Evolutionary conservation across 805 yeast species (phyloP).

Genomic region (Yamadazyma insecticola): DNA sequence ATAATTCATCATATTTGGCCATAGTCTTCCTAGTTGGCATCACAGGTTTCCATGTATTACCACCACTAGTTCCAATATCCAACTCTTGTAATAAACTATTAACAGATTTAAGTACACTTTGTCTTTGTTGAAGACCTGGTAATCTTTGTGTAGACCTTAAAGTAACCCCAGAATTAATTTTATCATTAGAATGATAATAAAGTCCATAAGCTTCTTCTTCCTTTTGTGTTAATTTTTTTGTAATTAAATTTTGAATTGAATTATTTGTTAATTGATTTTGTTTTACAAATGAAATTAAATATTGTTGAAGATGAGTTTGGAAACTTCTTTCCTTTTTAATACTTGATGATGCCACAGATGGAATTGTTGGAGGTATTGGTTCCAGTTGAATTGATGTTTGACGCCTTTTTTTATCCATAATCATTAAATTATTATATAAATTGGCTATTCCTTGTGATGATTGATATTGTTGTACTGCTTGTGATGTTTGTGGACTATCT

Average conservation of each 20-base stretch:
- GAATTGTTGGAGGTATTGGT: slow-evolving; percentile 58
- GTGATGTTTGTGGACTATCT: slow-evolving; percentile 82
- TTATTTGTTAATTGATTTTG: slow-evolving; percentile 26
- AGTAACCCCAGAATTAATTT: slow-evolving; percentile 73
- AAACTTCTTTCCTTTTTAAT: slow-evolving; percentile 36
- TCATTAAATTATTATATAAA: slow-evolving; percentile 73
- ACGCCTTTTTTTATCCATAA: slow-evolving; percentile 58
- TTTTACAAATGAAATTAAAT: slow-evolving; percentile 31
- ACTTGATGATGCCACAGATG: slow-evolving; percentile 52
- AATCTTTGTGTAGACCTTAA: slow-evolving; percentile 62
- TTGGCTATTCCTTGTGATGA: slow-evolving; percentile 89
- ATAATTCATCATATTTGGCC: slow-evolving; percentile 69
- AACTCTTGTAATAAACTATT: slow-evolving; percentile 71
- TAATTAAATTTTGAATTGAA: slow-evolving; percentile 38
- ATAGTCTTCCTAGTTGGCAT: slow-evolving; percentile 83
- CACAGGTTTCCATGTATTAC: slow-evolving; percentile 60
- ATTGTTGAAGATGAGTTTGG: slow-evolving; percentile 44
- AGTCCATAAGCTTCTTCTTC: slow-evolving; percentile 87
- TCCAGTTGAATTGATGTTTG: slow-evolving; percentile 28
- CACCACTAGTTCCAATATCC: slow-evolving; percentile 59
- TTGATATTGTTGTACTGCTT: slow-evolving; percentile 68
- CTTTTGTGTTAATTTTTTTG: slow-evolving; percentile 58
- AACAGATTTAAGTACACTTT: slow-evolving; percentile 71
- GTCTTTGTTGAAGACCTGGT: slow-evolving; percentile 48
- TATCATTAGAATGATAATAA: slow-evolving; percentile 64